Base-by-base conservation (phyloP, 192 early-diverging fungal genomes). In the Dispira simplex region DNA sequence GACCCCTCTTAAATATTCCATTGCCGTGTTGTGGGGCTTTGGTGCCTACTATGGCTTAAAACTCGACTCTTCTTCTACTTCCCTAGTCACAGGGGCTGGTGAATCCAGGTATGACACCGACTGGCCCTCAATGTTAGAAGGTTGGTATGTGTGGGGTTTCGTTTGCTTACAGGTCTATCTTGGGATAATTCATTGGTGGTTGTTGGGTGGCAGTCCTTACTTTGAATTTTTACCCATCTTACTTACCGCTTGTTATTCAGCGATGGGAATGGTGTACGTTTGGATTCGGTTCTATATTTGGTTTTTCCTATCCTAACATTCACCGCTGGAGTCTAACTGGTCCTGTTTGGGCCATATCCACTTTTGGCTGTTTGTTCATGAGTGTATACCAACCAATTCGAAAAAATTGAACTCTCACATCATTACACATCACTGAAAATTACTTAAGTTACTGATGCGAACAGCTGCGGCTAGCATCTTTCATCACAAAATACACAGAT, bases 111-210 rank as follows among this genome's bases (percentile, higher is more conserved):
- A 9, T 51, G 4, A 23, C 21, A 23, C 21, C 9, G 4, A 23
- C 16, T 51, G 48, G 48, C 9, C 48, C 4, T 23, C 3, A 8
- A 4, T 16, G 48, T 1, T 51, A 16, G 85, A 89, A 71, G 63
- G 65, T 9, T 53, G 76, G n/a, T 90, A 90, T 56, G 12, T 88
- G 13, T 60, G 65, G 57, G 85, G 82, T 25, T 69, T 79, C 62
- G 46, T 80, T 3, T 63, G 67, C 14, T 62, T 88, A 9, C 79
- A 79, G 25, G 26, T 83, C 5, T 87, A 85, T 54, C 72, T 69
- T 18, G 75, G 75, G 25, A 43, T 85, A n/a, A 44, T 77, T 11
- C 85, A 86, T 51, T 70, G 77, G 26, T 14, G 78, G 11, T 26
- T 83, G 10, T 78, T 82, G 72, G 67, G 75, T 8, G 60, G 64